phyloP scores from a whole-genome alignment of 768 basidiomycete species.

The Pholiota molesta region DNA sequence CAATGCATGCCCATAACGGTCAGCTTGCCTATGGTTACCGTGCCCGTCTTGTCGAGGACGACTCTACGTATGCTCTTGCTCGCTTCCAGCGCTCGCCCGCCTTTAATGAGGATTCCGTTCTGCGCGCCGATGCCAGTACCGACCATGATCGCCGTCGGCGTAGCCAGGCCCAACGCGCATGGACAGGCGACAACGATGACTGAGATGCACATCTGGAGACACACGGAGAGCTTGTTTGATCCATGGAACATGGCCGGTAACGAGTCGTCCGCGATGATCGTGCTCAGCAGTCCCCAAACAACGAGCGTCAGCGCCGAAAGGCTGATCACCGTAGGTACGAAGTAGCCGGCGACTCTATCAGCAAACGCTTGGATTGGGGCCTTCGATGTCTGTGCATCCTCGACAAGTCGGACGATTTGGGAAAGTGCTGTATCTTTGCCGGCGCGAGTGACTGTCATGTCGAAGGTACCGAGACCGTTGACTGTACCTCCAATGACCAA shows the following conservation, averaged over 20 bases:
- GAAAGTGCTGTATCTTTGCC: constrained; percentile 96
- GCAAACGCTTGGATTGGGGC: constrained; percentile 98
- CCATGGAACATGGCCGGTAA: constrained; percentile 92
- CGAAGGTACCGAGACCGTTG: constrained; percentile 96
- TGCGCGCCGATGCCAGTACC: constrained; percentile 96
- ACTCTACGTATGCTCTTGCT: constrained; percentile 81
- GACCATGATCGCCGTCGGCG: constrained; percentile 99
- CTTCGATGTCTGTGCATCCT: constrained; percentile 97
- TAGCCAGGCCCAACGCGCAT: constrained; percentile 93
- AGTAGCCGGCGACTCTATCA: constrained; percentile 91
- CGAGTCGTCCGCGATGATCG: constrained; percentile 51
- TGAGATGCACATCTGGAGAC: constrained; percentile 95
- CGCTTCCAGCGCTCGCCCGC: constrained; percentile 91
- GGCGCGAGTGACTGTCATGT: constrained; percentile 93
- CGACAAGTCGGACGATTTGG: constrained; percentile 95
- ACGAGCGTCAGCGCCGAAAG: constrained; percentile 83
- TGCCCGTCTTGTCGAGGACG: constrained; percentile 97
- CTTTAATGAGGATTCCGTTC: constrained; percentile 98
- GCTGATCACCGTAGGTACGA: constrained; percentile 89
- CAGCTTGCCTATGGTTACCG: constrained; percentile 94
- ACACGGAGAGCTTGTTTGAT: constrained; percentile 84
- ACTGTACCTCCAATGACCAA: constrained; percentile 95
- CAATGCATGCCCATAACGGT: constrained; percentile 77
- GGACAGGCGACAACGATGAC: constrained; percentile 99
- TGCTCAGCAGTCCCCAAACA: constrained; percentile 79